These are phyloP conservation scores for Tricholoma matsutake DNA, from an alignment of 768 basidiomycete genomes.

Conservation along the genomic window DNA sequence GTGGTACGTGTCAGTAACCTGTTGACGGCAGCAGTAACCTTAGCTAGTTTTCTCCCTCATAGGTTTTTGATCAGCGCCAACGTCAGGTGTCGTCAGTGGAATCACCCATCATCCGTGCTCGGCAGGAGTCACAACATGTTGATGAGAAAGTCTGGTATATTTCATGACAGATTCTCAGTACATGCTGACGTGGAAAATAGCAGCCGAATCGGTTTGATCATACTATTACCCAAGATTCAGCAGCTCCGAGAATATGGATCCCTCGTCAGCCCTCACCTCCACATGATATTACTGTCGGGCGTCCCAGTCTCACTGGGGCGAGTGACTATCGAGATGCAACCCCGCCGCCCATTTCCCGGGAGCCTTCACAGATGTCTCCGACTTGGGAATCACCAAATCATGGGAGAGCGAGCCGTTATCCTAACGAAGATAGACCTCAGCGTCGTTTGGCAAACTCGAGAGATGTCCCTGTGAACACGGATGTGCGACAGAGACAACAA, in stretches of 20 bases:
- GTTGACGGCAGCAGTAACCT: neutral
- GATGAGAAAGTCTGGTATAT: neutral
- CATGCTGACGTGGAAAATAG: neutral
- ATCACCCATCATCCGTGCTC: neutral
- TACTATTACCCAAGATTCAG: neutral
- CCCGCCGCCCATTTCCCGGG: constrained; percentile 27
- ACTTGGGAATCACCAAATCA: constrained; percentile 15
- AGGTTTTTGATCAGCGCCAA: constrained; percentile 9
- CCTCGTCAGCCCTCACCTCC: constrained; percentile 20
- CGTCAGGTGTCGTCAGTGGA: neutral
- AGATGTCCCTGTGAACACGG: neutral
- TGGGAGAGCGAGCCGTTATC: constrained; percentile 14
- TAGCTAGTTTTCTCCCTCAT: neutral
- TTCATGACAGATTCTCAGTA: neutral
- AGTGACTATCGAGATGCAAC: constrained; percentile 17
- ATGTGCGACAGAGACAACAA: constrained; percentile 5
- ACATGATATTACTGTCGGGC: constrained; percentile 5
- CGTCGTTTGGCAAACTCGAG: constrained; percentile 13
- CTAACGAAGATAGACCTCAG: constrained; percentile 8
- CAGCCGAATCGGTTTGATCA: constrained; percentile 8
- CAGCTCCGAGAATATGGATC: constrained; percentile 18
- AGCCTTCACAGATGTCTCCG: constrained; percentile 25
- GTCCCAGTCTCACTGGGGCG: constrained; percentile 1
- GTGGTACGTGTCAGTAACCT: constrained; percentile 9
- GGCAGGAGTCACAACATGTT: neutral